phyloP scores from a whole-genome alignment of 768 basidiomycete species.

The Ephemerocybe angulata region DNA sequence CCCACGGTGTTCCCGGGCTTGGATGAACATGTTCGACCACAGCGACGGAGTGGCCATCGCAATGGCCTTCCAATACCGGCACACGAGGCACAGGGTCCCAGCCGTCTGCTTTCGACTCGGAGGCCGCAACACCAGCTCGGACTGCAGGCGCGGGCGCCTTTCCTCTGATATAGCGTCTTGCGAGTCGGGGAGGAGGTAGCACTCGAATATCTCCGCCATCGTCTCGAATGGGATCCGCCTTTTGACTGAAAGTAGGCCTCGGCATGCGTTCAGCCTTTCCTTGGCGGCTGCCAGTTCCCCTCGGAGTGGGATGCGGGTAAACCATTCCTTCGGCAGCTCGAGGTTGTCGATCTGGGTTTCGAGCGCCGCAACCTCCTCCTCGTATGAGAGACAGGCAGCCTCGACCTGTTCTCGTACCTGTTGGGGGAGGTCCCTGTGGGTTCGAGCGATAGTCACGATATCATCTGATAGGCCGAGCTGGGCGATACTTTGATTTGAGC shows the following conservation, averaged over 20 bases:
- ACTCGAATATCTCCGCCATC: background rate
- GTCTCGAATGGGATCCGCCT: background rate
- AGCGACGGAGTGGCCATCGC: background rate
- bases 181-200: background rate
- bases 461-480: background rate
- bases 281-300: background rate
- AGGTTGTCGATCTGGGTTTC: background rate
- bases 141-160: background rate
- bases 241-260: background rate
- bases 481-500: too few relatives aligned
- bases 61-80: background rate
- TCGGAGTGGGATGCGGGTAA: background rate
- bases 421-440: background rate
- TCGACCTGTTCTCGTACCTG: background rate
- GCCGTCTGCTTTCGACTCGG: background rate
- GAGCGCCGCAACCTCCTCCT: background rate
- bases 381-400: background rate
- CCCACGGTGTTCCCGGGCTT: background rate
- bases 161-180: background rate
- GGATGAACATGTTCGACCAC: background rate
- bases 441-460: background rate
- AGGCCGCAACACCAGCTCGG: background rate
- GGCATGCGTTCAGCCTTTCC: background rate
- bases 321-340: background rate
- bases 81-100: background rate